Base-by-base conservation (phyloP, 2,329 filamentous ascomycete species). In the Camptophora hylomeconis region DNA sequence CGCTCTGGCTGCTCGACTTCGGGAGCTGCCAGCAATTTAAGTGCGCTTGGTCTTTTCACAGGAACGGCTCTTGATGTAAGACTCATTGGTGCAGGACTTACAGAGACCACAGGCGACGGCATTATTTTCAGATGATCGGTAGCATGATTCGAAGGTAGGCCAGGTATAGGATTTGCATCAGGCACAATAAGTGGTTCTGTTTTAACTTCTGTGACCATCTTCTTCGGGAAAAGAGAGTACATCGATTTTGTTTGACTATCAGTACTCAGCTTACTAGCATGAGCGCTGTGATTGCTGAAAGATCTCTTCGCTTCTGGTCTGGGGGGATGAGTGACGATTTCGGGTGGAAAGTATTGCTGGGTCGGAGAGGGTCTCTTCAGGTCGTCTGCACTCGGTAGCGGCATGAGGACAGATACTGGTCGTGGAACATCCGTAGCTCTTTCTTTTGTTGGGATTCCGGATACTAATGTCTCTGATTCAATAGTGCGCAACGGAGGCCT, bases 211-310 rank as follows among this genome's bases (percentile, higher is more conserved):
- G 20, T 20, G 10, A 32, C 31, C 3, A 31, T 17, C 6, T 31
- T 33, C 9, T 23, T 32, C 3, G 40, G 40, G 28, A 42, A 42
- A 22, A 42, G 18, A 25, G 31, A 40, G 17, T 41, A 42, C 8
- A 32, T 39, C 8, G 31, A 15, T 11, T 21, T 36, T 5, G 27
- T 27, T 12, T 17, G 15, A 1, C 23, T 30, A 11, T 31, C 33
- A 5, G 28, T 25, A 3, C 12, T 31, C 21, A 7, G 9, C 10
- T 14, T 14, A 7, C 7, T 12, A 28, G 16, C 4, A 8, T 13
- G 14, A 3, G n/a, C 17, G 17, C 15, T 10, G 28, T 10, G 19
- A 32, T 9, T 36, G 30, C 7, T 30, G 27, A 8, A 23, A 23
- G 25, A 28, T 27, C 4, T 24, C n/a, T 13, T 3, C 14, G 17